Evolutionary conservation across 495 filamentous ascomycete genomes (phyloP).

Genomic region (Podospora fimiseda): DNA sequence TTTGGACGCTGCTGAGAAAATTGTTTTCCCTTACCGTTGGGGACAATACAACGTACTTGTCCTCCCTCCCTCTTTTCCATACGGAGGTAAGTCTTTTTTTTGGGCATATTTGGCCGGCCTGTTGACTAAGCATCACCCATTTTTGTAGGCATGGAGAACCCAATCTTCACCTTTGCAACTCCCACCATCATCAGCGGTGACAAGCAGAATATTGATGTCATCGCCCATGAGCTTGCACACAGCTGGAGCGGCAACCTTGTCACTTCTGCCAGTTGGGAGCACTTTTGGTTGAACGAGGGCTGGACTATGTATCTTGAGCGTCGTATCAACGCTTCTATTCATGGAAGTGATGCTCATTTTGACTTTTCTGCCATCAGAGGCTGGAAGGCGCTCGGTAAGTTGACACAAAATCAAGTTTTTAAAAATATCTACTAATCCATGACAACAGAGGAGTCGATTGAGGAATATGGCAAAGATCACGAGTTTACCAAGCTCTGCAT

Average conservation of each 20-base stretch:
- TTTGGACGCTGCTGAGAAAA: slow-evolving; percentile 78
- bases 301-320: slow-evolving; percentile 95
- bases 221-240: slow-evolving; percentile 89
- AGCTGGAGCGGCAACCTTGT: slow-evolving; percentile 94
- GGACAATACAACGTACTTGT: slow-evolving; percentile 91
- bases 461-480: slow-evolving; percentile 69
- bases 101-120: neutral
- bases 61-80: slow-evolving; percentile 85
- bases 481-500: slow-evolving; percentile 89
- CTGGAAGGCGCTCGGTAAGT: slow-evolving; percentile 54
- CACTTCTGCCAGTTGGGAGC: slow-evolving; percentile 86
- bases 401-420: no score
- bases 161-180: slow-evolving; percentile 87
- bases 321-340: slow-evolving; percentile 58
- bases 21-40: slow-evolving; percentile 87
- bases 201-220: slow-evolving; percentile 90
- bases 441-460: slow-evolving; percentile 59
- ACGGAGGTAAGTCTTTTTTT: slow-evolving; percentile 40
- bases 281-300: slow-evolving; percentile 96
- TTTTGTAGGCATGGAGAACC: slow-evolving; percentile 95
- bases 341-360: slow-evolving; percentile 69
- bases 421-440: no score
- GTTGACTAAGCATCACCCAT: neutral
- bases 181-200: slow-evolving; percentile 90
- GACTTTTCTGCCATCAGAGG: slow-evolving; percentile 92